phyloP scores from a whole-genome alignment of 2,329 filamentous ascomycete genomes.

The Neofusicoccum umdonicola region DNA sequence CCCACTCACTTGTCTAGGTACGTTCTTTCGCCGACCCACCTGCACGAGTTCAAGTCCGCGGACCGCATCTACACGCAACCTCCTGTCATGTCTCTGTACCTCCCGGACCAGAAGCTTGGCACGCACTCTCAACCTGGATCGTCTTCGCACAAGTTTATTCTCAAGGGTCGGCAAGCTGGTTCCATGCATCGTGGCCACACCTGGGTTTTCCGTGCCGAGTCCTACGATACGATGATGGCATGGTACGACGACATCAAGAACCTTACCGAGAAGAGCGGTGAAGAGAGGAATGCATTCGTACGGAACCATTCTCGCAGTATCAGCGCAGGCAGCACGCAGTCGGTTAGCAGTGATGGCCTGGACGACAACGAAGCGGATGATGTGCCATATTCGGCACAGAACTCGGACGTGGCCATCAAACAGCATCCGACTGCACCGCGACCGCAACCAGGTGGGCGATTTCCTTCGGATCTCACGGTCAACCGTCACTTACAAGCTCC shows the following conservation, averaged over 20 bases:
- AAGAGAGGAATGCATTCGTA: constrained; percentile 85
- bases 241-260: constrained; percentile 94
- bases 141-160: constrained; percentile 93
- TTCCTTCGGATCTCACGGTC: constrained; percentile 90
- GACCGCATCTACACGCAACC: constrained; percentile 79
- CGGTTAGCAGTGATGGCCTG: constrained; percentile 70
- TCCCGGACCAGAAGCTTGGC: constrained; percentile 92
- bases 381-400: constrained; percentile 63
- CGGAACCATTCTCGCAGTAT: constrained; percentile 75
- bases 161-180: constrained; percentile 93
- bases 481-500: constrained; percentile 80
- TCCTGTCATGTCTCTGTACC: constrained; percentile 92
- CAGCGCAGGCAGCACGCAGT: constrained; percentile 60
- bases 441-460: constrained; percentile 90
- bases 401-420: constrained; percentile 38
- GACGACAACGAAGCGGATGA: constrained; percentile 58
- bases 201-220: constrained; percentile 67
- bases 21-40: constrained; percentile 89
- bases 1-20: constrained; percentile 60
- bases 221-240: constrained; percentile 90
- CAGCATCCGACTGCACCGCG: constrained; percentile 55
- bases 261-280: constrained; percentile 82
- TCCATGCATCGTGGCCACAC: constrained; percentile 79
- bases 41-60: constrained; percentile 98
- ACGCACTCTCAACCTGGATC: constrained; percentile 81